Percentiles rank a stretch among this genome's conserved stretches.
phyloP scores from a whole-genome alignment of 2,329 filamentous ascomycete genomes.

The Colletotrichum trifolii region DNA sequence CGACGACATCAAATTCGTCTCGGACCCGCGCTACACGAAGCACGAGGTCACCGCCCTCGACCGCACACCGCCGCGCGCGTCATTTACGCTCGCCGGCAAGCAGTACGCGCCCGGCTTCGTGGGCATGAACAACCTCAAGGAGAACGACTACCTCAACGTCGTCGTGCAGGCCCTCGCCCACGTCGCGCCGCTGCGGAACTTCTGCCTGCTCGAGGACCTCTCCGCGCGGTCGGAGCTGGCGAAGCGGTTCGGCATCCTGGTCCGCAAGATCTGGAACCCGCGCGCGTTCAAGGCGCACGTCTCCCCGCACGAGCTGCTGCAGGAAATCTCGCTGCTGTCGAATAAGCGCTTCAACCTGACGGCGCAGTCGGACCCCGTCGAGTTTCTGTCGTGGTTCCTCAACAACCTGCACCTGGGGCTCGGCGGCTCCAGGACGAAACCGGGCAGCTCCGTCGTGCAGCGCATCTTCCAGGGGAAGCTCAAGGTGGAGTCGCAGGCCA shows the following conservation, averaged over 20 bases:
- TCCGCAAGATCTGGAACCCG: conserved; percentile 98
- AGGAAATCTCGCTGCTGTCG: conserved; percentile 90
- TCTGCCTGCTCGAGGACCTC: conserved; percentile 88
- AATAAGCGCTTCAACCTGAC: conserved; percentile 94
- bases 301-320: conserved; percentile 94
- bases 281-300: conserved; percentile 97
- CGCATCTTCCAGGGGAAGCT: conserved; percentile 93
- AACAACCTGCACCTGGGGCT: conserved; percentile 94
- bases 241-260: conserved; percentile 86
- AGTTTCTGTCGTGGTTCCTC: conserved; percentile 97
- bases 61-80: conserved; percentile 63
- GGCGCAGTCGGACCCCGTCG: conserved; percentile 91
- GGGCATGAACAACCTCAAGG: conserved; percentile 99
- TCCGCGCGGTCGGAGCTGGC: conserved; percentile 79
- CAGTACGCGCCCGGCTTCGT: conserved; percentile 95
- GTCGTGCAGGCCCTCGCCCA: conserved; percentile 92
- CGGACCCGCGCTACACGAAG: conserved; percentile 86
- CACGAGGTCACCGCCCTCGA: conserved; percentile 85
- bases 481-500: conserved; percentile 92
- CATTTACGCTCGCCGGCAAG: conserved; percentile 83
- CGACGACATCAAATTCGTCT: conserved; percentile 98
- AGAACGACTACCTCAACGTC: conserved; percentile 98
- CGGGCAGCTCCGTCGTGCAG: conserved; percentile 87
- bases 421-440: conserved; percentile 88
- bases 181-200: conserved; percentile 89